phyloP scores from a whole-genome alignment of 129 eudicot species.

The Heracleum sosnowskyi region DNA sequence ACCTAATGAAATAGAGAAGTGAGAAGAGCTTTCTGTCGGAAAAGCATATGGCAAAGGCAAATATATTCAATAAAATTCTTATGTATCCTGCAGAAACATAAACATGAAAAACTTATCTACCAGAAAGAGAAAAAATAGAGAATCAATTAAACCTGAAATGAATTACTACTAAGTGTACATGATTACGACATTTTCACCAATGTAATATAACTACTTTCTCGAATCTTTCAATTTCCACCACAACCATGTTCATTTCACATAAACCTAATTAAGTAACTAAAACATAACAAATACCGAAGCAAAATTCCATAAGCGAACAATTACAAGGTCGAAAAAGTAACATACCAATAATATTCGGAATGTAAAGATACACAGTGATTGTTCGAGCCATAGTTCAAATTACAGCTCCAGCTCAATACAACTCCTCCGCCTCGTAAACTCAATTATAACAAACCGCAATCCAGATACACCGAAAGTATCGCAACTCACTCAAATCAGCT shows the following conservation, averaged over 20 bases:
- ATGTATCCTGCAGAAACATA: slow-evolving; percentile 64
- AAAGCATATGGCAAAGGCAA: slow-evolving; percentile 85
- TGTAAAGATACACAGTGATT: slow-evolving; percentile 63
- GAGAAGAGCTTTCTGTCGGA: slow-evolving; percentile 72
- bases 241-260: not conserved
- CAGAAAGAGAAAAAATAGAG: not conserved
- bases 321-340: slow-evolving; percentile 4
- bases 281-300: too few species aligned
- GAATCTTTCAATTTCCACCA: not conserved
- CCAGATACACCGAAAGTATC: not conserved
- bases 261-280: not conserved
- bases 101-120: slow-evolving; percentile 1
- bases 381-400: slow-evolving; percentile 39
- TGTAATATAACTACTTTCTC: not conserved
- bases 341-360: slow-evolving; percentile 88
- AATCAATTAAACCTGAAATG: not conserved
- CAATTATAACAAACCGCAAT: not conserved
- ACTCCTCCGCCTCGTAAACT: too few species aligned
- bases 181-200: too few species aligned
- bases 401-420: not conserved
- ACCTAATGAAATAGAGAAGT: slow-evolving; percentile 82
- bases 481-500: not conserved
- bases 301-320: too few species aligned
- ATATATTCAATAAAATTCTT: slow-evolving; percentile 71
- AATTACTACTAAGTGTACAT: not conserved